Conservation (phyloP, 2,329 filamentous ascomycete species). For the Exserohilum rostratum region DNA sequence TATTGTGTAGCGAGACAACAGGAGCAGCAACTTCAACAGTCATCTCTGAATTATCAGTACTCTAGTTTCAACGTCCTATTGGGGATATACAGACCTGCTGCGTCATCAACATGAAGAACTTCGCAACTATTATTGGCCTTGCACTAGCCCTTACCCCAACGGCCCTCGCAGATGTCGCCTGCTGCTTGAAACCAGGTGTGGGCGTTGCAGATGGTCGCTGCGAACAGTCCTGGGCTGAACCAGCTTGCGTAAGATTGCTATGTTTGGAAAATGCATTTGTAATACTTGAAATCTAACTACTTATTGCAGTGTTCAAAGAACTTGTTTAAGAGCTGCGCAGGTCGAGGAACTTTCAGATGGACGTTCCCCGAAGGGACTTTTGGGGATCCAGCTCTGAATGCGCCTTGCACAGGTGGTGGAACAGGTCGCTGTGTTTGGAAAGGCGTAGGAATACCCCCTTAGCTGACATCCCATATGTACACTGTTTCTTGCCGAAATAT, state of each 20-base stretch:
- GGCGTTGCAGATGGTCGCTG: neutral
- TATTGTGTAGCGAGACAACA: neutral
- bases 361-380: neutral
- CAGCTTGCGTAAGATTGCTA: neutral
- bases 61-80: neutral
- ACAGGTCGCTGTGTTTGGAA: neutral
- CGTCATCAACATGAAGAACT: neutral
- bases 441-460: neutral
- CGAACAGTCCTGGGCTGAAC: neutral
- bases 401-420: neutral
- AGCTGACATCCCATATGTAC: too few relatives aligned
- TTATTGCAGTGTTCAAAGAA: neutral
- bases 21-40: too few relatives aligned
- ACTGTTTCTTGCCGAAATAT: too few relatives aligned
- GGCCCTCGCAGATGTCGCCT: neutral
- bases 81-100: neutral
- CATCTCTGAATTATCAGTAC: neutral
- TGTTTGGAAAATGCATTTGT: neutral
- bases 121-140: neutral
- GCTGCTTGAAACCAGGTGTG: neutral
- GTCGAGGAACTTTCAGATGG: neutral
- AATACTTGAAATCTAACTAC: neutral
- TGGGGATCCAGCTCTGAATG: neutral
- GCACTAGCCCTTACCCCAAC: neutral
- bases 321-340: neutral